Evolutionary conservation across 345 rosid genomes (phyloP), one percentile per base, ranked within the genome.

Genomic region (Linum tenue): DNA sequence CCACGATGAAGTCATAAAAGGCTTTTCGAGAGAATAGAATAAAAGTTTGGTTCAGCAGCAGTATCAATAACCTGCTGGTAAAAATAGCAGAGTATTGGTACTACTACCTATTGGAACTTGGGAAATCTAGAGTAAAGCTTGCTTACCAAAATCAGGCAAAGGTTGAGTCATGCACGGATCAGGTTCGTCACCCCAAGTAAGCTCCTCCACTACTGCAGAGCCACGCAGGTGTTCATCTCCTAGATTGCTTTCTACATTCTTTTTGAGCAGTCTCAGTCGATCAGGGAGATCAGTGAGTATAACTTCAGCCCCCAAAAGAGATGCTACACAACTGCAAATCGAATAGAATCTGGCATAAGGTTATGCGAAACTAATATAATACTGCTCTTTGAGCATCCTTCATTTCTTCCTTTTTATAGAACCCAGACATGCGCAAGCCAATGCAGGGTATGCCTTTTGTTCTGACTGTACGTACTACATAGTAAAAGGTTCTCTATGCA

Each of bases 251-350:
- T 86, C 81, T 8, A 85, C 59, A 11, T 89, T 92, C 86, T 87
- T 92, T 71, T 69, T 92, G 70, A 92, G 81, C 53, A 89, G 79
- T 73, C 82, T 83, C 70, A 89, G 22, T 86, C 96, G 80, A 77
- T 92, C 96, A 10, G 91, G 91, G 70, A 92, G 82, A 81, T 92
- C 98, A 37, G 97, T 92, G 51, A 92, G 90, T 62, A 76, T 61
- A 69, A 79, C 94, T 69, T 85, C 78, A 60, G 86, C 94, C 72
- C 97, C 98, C 74, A 92, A 78, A 67, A 89, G 91, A 66, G 98
- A 87, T 51, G 91, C 86, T 37, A 89, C 78, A 76, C 96, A 92
- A 51, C 97, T 87, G 85, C 65, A 66, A 73, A 16, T 16, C 64
- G 41, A 67, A 74, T 9, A 6, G 14, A 9, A 48, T 7, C 53